Base-by-base conservation (phyloP, 345 rosid genomes). In the Melaleuca quinquenervia region DNA sequence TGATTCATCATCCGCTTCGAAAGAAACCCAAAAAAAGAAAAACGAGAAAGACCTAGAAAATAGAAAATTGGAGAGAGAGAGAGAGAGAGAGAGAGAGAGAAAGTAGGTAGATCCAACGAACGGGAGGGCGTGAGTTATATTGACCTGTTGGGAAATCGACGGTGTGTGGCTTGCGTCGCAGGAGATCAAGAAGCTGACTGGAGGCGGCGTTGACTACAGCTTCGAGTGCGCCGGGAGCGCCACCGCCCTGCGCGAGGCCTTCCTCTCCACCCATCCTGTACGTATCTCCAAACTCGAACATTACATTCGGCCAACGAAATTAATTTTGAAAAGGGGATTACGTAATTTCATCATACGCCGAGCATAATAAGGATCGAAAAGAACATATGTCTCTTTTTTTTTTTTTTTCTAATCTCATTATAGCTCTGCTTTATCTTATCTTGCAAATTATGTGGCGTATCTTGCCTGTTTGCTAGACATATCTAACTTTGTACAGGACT, bases 171-270 rank as follows among this genome's bases (percentile, higher is more conserved):
- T 7, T 26, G 58, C 26, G 11, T 21, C 49, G 21, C 93, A 95
- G 95, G 91, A 44, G 84, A 90, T 95, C 44, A 87, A 87, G 87
- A 94, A 92, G 86, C 82, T 93, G 88, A 90, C 92, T 11, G 85
- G 84, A 83, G 94, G 94, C 70, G 94, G 96, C 11, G 96, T 92
- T 26, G 98, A 95, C 82, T 91, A 93, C 85, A 92, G 91, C 89
- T 91, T 95, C 26, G 95, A 94, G 84, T 95, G 96, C 85, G 90
- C 87, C 5, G 94, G 98, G 32, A 88, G 92, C 86, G 58, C 87
- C 64, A 89, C 87, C 20, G 89, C 90, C 87, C 95, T 95, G 6
- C 94, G 98, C 2, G 95, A 95, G 85, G 94, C 96, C 52, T 95
- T 95, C 89, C 82, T 92, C 90, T 92, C 95, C 1, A 88, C 95